Percentiles rank a stretch among this genome's conserved stretches.
phyloP scores from a whole-genome alignment of 192 early-diverging fungal genomes.

The Paraglomus brasilianum region DNA sequence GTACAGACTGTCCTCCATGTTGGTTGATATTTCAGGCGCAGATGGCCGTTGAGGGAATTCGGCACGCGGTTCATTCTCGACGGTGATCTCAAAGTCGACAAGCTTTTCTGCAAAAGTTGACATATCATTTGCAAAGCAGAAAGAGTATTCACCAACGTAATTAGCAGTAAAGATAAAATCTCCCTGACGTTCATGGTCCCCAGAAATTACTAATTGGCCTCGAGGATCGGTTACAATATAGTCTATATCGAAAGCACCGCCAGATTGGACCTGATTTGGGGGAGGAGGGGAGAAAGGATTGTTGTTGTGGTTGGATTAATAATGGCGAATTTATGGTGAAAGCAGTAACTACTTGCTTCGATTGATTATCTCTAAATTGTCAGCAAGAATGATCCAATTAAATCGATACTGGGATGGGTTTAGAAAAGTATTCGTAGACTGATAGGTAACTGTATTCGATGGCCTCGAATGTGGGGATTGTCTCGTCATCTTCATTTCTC shows the following conservation, averaged over 20 bases:
- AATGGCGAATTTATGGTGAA: too few species aligned
- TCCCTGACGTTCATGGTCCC: constrained; percentile 88
- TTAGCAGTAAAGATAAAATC: constrained; percentile 92
- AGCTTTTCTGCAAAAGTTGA: constrained; percentile 93
- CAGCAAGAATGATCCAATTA: too few species aligned
- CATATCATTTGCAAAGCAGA: constrained; percentile 96
- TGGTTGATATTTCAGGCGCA: constrained; percentile 47
- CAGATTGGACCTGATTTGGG: constrained; percentile 91
- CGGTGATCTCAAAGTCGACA: constrained; percentile 92
- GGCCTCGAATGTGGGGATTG: too few species aligned
- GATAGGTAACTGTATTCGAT: too few species aligned
- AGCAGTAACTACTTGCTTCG: too few species aligned
- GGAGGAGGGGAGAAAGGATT: too few species aligned
- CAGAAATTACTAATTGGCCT: constrained; percentile 63
- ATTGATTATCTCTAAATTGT: too few species aligned
- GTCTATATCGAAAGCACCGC: constrained; percentile 97
- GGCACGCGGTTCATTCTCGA: constrained; percentile 81
- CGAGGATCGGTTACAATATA: constrained; percentile 82
- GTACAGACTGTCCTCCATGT: constrained; percentile 59
- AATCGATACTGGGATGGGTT: too few species aligned
- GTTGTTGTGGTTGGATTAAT: too few species aligned
- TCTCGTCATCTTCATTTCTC: too few species aligned
- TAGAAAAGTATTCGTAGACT: too few species aligned
- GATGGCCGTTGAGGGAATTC: constrained; percentile 36
- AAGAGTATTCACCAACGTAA: constrained; percentile 86